Conservation (phyloP, 306 rosid genomes). For the Rosa multiflora region DNA sequence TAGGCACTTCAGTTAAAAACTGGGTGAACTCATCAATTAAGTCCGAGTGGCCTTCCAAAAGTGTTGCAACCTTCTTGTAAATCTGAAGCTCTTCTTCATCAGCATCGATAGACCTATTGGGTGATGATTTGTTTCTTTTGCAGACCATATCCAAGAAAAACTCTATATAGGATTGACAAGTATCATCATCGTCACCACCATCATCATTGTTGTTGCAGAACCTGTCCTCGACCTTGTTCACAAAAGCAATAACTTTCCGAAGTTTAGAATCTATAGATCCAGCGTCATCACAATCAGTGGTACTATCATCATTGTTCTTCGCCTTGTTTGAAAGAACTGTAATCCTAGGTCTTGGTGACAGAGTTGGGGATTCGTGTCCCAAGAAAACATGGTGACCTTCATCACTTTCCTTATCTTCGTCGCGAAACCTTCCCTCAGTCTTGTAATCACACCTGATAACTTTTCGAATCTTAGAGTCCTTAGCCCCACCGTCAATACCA, state of each 20-base stretch:
- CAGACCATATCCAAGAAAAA: constrained; percentile 32
- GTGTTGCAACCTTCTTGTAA: constrained; percentile 55
- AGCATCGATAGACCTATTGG: constrained; percentile 6
- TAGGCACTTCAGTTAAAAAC: constrained; percentile 65
- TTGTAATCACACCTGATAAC: not conserved
- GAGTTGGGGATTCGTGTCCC: too few species aligned
- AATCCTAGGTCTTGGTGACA: not conserved
- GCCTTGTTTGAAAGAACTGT: too few species aligned
- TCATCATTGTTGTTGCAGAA: constrained; percentile 40
- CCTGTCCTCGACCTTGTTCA: constrained; percentile 82
- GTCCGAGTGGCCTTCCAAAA: constrained; percentile 72
- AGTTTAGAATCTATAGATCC: constrained; percentile 6
- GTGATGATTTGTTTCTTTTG: constrained; percentile 36
- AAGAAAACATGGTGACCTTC: not conserved
- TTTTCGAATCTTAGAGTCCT: not conserved
- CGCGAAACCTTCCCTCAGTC: not conserved
- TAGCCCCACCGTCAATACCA: not conserved
- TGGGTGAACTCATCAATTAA: constrained; percentile 71
- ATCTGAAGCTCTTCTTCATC: not conserved
- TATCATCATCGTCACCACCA: constrained; percentile 39
- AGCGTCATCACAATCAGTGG: not conserved
- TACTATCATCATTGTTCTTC: not conserved
- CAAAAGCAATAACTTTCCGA: constrained; percentile 80
- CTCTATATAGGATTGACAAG: constrained; percentile 71
- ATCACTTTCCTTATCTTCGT: not conserved